Conservation (phyloP, 441 rosid species). For the Aquilaria agallochum region DNA sequence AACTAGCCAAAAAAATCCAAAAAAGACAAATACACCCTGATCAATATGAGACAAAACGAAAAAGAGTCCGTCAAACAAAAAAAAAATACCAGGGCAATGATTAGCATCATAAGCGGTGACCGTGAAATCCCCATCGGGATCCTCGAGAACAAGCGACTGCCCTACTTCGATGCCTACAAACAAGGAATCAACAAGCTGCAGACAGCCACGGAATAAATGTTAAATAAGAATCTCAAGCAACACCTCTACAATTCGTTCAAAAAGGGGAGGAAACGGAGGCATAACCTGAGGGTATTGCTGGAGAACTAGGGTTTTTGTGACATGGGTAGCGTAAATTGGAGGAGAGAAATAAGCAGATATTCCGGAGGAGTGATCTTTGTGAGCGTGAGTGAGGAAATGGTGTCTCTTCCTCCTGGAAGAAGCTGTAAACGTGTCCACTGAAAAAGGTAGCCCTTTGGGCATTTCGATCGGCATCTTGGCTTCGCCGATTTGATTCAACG, state of each 20-base stretch:
- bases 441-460: slow-evolving; percentile 84
- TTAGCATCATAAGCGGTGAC: slow-evolving; percentile 79
- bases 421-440: slow-evolving; percentile 73
- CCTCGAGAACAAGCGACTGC: slow-evolving; percentile 44
- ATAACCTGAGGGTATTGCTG: slow-evolving; percentile 52
- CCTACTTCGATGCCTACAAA: slow-evolving; percentile 65
- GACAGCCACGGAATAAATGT: not conserved
- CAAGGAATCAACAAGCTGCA: slow-evolving; percentile 52
- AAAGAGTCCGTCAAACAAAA: not conserved
- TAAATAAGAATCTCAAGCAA: not conserved
- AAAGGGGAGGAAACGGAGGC: not conserved
- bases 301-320: slow-evolving; percentile 61
- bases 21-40: too few species aligned
- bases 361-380: slow-evolving; percentile 71
- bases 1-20: too few species aligned
- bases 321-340: slow-evolving; percentile 63
- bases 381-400: slow-evolving; percentile 88
- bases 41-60: not conserved
- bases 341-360: slow-evolving; percentile 47
- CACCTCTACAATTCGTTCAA: not conserved
- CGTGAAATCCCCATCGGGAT: slow-evolving; percentile 51
- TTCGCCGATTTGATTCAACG: not conserved
- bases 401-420: slow-evolving; percentile 55
- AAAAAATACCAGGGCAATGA: slow-evolving; percentile 63
- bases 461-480: slow-evolving; percentile 62